phyloP scores from a whole-genome alignment of 371 early-diverging fungal genomes.

The Rhizopus microsporus region DNA sequence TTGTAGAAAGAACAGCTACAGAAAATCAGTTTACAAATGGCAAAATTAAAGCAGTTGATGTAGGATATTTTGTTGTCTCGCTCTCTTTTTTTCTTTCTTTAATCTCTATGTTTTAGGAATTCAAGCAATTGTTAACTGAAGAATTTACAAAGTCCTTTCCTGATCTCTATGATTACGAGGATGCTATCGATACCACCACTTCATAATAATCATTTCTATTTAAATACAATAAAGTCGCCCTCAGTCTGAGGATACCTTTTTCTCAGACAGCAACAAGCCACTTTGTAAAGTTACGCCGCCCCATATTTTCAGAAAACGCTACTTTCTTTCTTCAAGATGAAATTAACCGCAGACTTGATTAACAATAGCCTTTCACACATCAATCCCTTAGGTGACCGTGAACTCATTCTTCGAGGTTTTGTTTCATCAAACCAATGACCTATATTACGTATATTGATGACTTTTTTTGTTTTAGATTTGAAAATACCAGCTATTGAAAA shows the following conservation, averaged over 20 bases:
- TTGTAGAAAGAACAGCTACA: constrained; percentile 73
- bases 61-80: constrained; percentile 20
- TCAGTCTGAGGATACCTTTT: neutral
- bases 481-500: constrained; percentile 93
- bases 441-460: no score
- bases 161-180: constrained; percentile 41
- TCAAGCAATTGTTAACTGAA: constrained; percentile 33
- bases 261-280: constrained; percentile 1
- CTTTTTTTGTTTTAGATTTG: constrained; percentile 52
- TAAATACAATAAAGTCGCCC: neutral
- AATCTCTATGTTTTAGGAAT: constrained; percentile 27
- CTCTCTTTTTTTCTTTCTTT: neutral
- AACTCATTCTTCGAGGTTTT: constrained; percentile 87
- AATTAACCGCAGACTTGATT: constrained; percentile 80
- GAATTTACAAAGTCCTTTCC: constrained; percentile 53
- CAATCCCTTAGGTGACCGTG: constrained; percentile 88
- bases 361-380: constrained; percentile 69
- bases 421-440: neutral
- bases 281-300: neutral
- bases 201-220: neutral
- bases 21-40: constrained; percentile 82
- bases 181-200: constrained; percentile 12
- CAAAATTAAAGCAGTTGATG: constrained; percentile 69
- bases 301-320: constrained; percentile 11
- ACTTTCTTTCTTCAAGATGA: constrained; percentile 50